Base-by-base conservation (phyloP, 2,329 filamentous ascomycete species). In the Pochonia chlamydosporia region DNA sequence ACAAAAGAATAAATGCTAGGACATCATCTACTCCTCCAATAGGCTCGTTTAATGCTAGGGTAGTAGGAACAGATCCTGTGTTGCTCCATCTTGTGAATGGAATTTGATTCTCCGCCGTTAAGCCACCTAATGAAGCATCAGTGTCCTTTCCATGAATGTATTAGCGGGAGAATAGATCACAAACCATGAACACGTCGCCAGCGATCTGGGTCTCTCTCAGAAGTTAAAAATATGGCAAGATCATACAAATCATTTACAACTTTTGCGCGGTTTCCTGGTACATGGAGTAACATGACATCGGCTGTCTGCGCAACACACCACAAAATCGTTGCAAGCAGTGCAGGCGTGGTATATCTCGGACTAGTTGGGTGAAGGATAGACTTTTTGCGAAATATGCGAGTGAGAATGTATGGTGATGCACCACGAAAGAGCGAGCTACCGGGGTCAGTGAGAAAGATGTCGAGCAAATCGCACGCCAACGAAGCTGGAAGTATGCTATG, bases 271-370 rank as follows among this genome's bases (percentile, higher is more conserved):
- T 67, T 65, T 0, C 69, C 69, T 7, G 66, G 69, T 0, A 69
- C 60, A 18, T 69, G 61, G 9, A 74, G 63, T 16, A 70, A 53
- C 24, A 63, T 65, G 43, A 71, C 69, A 43, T 74, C 70, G 1
- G 72, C 70, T 10, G 70, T 75, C 47, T 76, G 70, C 1, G 71
- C 68, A 9, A 69, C 66, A 39, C 67, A 71, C 67, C 72, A 77
- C 0, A 77, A 60, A 49, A 76, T 74, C 1, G 70, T 70, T 0
- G 68, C 64, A 5, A 76, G 57, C 4, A 76, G 58, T 1, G 73
- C 71, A 1, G 72, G 68, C 1, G 71, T 69, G 1, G 66, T 68
- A 9, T 56, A 59, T 23, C 73, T 64, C 2, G 71, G 70, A n/a
- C 63, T 63, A 0, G 62, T 60, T 2, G 66, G 59, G 35, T 70